Evolutionary conservation across 1,284 basidiomycete genomes (phyloP).

Genomic region (Rhodotorula sp.): DNA sequence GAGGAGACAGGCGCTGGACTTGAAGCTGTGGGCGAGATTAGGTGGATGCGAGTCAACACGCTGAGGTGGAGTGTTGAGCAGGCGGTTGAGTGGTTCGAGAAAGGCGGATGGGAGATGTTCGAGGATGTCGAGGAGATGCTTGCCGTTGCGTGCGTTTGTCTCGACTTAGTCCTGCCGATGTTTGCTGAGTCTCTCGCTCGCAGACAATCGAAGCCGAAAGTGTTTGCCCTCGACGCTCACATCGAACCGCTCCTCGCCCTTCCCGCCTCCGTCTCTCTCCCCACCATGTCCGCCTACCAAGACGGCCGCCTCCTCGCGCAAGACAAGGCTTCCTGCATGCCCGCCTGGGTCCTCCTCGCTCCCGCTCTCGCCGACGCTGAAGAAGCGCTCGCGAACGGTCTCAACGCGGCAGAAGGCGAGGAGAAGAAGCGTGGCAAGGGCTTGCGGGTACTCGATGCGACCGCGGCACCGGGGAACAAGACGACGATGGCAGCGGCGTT

Average conservation of each 20-base stretch:
- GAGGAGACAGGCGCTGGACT: slow-evolving; percentile 25
- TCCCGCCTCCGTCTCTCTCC: slow-evolving; percentile 47
- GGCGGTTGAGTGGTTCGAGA: slow-evolving; percentile 53
- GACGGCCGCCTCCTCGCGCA: slow-evolving; percentile 85
- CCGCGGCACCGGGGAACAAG: slow-evolving; percentile 97
- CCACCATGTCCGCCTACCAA: slow-evolving; percentile 55
- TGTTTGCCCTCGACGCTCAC: slow-evolving; percentile 71
- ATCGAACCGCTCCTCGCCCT: slow-evolving; percentile 61
- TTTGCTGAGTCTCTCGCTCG: background rate
- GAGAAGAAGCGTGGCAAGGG: slow-evolving; percentile 15
- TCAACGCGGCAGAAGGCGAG: slow-evolving; percentile 2
- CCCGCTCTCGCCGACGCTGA: slow-evolving; percentile 52
- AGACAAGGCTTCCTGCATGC: slow-evolving; percentile 97
- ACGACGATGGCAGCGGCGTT: slow-evolving; percentile 88
- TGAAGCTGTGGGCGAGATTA: slow-evolving; percentile 33
- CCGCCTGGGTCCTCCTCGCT: slow-evolving; percentile 69
- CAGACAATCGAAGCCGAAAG: slow-evolving; percentile 53
- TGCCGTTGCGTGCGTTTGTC: slow-evolving; percentile 25
- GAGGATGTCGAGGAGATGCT: slow-evolving; percentile 35
- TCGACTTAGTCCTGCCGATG: too few species aligned
- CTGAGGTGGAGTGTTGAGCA: slow-evolving; percentile 63
- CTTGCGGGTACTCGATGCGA: slow-evolving; percentile 77
- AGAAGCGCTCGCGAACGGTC: slow-evolving; percentile 1
- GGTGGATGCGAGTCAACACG: slow-evolving; percentile 71
- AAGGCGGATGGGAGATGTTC: slow-evolving; percentile 41